Evolutionary conservation across 805 yeast genomes (phyloP).

Genomic region (Nakazawaea sp.): DNA sequence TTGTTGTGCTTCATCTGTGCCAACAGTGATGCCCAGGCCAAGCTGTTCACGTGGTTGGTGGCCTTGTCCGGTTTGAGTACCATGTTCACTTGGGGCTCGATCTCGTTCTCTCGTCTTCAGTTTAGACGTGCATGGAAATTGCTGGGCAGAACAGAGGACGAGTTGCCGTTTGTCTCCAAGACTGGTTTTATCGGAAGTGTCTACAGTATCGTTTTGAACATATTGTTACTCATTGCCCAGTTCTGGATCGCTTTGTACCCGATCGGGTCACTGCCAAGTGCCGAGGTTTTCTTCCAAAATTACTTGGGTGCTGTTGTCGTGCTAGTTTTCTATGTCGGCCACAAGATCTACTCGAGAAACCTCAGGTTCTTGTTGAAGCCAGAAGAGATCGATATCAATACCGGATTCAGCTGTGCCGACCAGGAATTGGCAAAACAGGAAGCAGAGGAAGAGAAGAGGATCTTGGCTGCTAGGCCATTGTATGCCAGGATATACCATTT

Average conservation of each 20-base stretch:
- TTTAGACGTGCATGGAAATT: slow-evolving; percentile 37
- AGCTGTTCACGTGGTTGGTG: slow-evolving; percentile 39
- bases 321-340: slow-evolving; percentile 42
- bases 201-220: slow-evolving; percentile 35
- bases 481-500: slow-evolving; percentile 28
- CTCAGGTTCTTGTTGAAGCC: slow-evolving; percentile 31
- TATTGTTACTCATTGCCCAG: slow-evolving; percentile 48
- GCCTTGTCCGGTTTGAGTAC: slow-evolving; percentile 43
- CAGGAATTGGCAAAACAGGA: slow-evolving; percentile 43
- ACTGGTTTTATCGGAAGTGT: slow-evolving; percentile 36
- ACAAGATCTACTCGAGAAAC: slow-evolving; percentile 39
- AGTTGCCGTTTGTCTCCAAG: slow-evolving; percentile 34
- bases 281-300: slow-evolving; percentile 46
- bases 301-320: slow-evolving; percentile 52
- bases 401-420: slow-evolving; percentile 55
- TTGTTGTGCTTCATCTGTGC: slow-evolving; percentile 40
- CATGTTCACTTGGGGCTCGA: slow-evolving; percentile 43
- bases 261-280: slow-evolving; percentile 36
- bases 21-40: slow-evolving; percentile 29
- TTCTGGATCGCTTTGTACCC: slow-evolving; percentile 65
- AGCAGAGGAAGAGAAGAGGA: slow-evolving; percentile 38
- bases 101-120: slow-evolving; percentile 34
- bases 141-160: slow-evolving; percentile 33
- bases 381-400: slow-evolving; percentile 50
- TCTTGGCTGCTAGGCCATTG: slow-evolving; percentile 19